phyloP scores from a whole-genome alignment of 345 rosid species.

The Rhodomyrtus tomentosa region DNA sequence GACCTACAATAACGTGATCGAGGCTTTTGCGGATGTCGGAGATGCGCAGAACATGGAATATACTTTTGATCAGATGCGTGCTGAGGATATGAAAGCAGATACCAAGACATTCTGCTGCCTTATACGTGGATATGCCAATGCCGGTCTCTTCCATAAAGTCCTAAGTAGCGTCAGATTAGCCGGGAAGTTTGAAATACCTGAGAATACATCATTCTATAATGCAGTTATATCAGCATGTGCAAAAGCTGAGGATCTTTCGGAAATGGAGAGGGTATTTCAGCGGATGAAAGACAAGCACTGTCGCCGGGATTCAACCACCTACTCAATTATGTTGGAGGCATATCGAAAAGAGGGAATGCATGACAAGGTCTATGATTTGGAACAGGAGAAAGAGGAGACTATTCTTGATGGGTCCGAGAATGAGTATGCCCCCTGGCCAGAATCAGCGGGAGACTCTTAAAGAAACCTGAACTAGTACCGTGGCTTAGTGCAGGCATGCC shows the following conservation, averaged over 20 bases:
- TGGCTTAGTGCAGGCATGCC: background rate
- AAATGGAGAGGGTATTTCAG: slow-evolving; percentile 84
- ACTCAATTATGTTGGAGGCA: slow-evolving; percentile 61
- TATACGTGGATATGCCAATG: slow-evolving; percentile 70
- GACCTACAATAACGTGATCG: slow-evolving; percentile 81
- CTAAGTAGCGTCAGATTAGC: slow-evolving; percentile 60
- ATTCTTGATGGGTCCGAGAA: background rate
- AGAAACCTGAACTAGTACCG: background rate
- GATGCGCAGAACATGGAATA: slow-evolving; percentile 86
- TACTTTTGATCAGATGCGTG: slow-evolving; percentile 75
- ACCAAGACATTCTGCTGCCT: slow-evolving; percentile 85
- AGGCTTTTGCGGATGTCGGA: slow-evolving; percentile 82
- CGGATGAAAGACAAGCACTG: slow-evolving; percentile 71
- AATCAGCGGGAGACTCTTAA: background rate
- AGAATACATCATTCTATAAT: slow-evolving; percentile 56
- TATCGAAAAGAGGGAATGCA: slow-evolving; percentile 69
- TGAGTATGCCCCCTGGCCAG: background rate
- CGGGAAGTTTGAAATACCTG: slow-evolving; percentile 62
- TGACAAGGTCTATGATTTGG: slow-evolving; percentile 68
- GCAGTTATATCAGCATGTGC: slow-evolving; percentile 70
- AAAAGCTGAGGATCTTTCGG: slow-evolving; percentile 69
- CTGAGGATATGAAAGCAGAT: slow-evolving; percentile 75
- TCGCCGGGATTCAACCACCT: slow-evolving; percentile 43
- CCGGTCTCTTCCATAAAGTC: slow-evolving; percentile 74
- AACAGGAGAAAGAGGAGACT: slow-evolving; percentile 39